These are phyloP conservation scores for Plantago coronopus DNA, from an alignment of 305 asterid genomes.

Conservation along the genomic window DNA sequence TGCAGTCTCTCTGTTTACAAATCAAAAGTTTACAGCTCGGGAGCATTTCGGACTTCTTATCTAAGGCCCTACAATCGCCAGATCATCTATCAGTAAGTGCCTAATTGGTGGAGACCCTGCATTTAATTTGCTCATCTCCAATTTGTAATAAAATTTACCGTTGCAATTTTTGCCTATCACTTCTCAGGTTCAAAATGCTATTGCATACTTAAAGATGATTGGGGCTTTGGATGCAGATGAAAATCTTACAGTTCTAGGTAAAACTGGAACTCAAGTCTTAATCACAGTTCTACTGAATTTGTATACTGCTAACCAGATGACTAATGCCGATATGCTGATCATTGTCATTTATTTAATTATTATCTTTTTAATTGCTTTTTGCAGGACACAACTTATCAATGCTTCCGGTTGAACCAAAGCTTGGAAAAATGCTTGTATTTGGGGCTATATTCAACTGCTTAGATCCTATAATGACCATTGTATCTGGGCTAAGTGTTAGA, in stretches of 20 bases:
- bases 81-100: constrained; percentile 88
- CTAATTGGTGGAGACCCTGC: constrained; percentile 16
- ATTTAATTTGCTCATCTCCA: constrained; percentile 10
- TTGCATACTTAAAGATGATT: constrained; percentile 77
- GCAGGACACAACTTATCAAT: constrained; percentile 75
- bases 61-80: constrained; percentile 91
- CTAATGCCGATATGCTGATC: background rate
- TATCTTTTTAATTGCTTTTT: constrained; percentile 21
- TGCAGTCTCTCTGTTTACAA: constrained; percentile 94
- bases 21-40: constrained; percentile 91
- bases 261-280: constrained; percentile 18
- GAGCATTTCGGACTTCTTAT: constrained; percentile 76
- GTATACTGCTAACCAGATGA: background rate
- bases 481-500: constrained; percentile 82
- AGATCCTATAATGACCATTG: constrained; percentile 85
- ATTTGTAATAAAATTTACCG: constrained; percentile 14
- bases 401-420: constrained; percentile 98
- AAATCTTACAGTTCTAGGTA: constrained; percentile 80
- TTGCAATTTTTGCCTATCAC: constrained; percentile 22
- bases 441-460: constrained; percentile 80
- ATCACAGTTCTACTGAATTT: constrained; percentile 11
- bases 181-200: constrained; percentile 89
- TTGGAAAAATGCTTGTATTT: constrained; percentile 86
- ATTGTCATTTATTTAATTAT: background rate
- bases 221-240: constrained; percentile 92